Evolutionary conservation across 2,329 filamentous ascomycete genomes (phyloP), one percentile per base, ranked within the genome.

Genomic region (Neurospora crassa): DNA sequence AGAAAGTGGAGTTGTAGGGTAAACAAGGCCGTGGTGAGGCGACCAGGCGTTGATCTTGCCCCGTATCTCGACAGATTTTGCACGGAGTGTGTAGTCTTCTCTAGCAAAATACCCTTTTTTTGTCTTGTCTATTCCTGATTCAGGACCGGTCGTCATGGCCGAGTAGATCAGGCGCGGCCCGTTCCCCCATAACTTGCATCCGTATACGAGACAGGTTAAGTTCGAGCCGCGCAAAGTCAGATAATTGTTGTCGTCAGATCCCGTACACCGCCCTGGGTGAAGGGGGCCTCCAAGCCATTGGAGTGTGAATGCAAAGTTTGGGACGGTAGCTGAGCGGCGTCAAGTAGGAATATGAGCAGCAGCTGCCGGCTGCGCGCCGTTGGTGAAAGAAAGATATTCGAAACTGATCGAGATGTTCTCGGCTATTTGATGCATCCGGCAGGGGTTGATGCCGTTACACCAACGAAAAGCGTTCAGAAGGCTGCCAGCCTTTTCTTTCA

Each of bases 131-230:
- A 40, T 16, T 63, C 34, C 40, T 45, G 29, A 53, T 72, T 69
- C 42, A 68, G n/a, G 67, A 67, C 67, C 63, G 29, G 40, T 34
- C 40, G 41, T 67, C 63, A 59, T 18, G 70, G 47, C 34, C 69
- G 70, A 71, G 29, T 68, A 73, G 53, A 37, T 63, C 53, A 71
- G 75, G 75, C 72, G 75, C 74, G 75, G 75, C 69, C 75, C 75
- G 73, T 73, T 71, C 75, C 75, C 71, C 69, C 69, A 63, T 63
- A 63, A 18, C 16, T n/a, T 34, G 16, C 53, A 63, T 63, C 29
- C 16, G 1, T 37, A 37, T 63, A 63, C 53, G 29, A 37, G 29
- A 63, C 53, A 34, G 8, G 53, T 10, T n/a, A 34, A 34, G 53
- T 63, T 63, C 8, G 8, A 18, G 29, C 10, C 7, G 7, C 14